phyloP scores from a whole-genome alignment of 2,329 filamentous ascomycete genomes.

The Alternaria sp. region DNA sequence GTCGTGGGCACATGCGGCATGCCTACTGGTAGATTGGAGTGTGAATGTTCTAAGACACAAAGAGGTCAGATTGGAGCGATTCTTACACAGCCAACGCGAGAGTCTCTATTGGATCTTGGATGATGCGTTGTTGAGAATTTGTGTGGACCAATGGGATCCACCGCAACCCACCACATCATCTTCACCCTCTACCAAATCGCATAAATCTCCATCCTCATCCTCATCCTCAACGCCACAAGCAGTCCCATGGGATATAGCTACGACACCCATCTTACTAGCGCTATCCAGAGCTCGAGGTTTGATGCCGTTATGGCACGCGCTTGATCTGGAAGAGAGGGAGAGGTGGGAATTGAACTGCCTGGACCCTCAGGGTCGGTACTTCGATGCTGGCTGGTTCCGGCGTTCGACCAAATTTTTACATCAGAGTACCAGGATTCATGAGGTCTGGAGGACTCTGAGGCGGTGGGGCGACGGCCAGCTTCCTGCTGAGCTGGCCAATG shows the following conservation, averaged over 20 bases:
- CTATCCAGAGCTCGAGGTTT: conserved; percentile 4
- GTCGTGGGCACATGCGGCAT: conserved; percentile 16
- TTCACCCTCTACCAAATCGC: neutral
- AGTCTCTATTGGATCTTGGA: conserved; percentile 29
- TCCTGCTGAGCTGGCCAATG: conserved; percentile 20
- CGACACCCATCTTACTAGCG: conserved; percentile 3
- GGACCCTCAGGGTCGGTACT: neutral
- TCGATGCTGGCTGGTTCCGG: conserved; percentile 18
- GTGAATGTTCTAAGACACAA: conserved; percentile 14
- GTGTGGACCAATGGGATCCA: conserved; percentile 23
- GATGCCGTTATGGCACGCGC: conserved; percentile 13
- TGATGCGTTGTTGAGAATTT: conserved; percentile 24
- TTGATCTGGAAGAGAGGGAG: conserved; percentile 10
- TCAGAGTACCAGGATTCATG: conserved; percentile 18
- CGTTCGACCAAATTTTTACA: conserved; percentile 16
- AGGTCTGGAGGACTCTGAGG: conserved; percentile 25
- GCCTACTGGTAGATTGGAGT: conserved; percentile 20
- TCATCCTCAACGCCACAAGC: neutral
- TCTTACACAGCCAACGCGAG: conserved; percentile 23
- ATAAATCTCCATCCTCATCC: neutral
- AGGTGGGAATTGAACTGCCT: neutral
- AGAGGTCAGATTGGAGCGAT: conserved; percentile 13
- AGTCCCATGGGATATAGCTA: conserved; percentile 13
- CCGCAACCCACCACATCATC: neutral
- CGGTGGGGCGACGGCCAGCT: conserved; percentile 16